These are phyloP conservation scores for Podospora tetraspora DNA, from an alignment of 495 filamentous ascomycete genomes.

Conservation along the genomic window DNA sequence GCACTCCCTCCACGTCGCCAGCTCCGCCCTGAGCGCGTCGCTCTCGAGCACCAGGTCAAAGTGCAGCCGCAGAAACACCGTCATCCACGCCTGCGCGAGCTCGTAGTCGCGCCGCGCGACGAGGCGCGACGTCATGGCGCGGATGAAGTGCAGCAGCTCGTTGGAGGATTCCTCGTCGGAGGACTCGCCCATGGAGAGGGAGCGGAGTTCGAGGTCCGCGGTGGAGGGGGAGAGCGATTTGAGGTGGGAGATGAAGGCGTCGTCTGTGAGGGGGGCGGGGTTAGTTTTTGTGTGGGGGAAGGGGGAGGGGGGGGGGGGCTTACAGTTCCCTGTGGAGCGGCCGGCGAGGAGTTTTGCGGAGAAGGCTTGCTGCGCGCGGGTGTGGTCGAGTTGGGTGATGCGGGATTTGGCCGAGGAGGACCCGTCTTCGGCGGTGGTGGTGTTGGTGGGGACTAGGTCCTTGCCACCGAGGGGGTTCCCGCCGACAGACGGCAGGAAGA, in stretches of 20 bases:
- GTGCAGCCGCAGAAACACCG: slow-evolving; percentile 79
- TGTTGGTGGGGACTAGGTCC: neutral
- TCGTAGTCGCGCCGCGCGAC: slow-evolving; percentile 73
- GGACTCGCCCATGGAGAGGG: slow-evolving; percentile 50
- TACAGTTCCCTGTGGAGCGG: slow-evolving; percentile 46
- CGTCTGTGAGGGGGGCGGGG: slow-evolving; percentile 24
- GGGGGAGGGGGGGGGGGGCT: slow-evolving; percentile 12
- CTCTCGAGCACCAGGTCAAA: slow-evolving; percentile 44
- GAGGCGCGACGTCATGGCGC: slow-evolving; percentile 65
- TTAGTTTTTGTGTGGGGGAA: too few relatives aligned
- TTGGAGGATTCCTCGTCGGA: slow-evolving; percentile 36
- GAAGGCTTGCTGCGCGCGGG: slow-evolving; percentile 49
- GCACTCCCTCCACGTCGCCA: slow-evolving; percentile 60
- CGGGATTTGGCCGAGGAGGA: slow-evolving; percentile 27
- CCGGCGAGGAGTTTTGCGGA: slow-evolving; percentile 52
- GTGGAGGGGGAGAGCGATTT: slow-evolving; percentile 72
- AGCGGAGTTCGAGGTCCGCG: slow-evolving; percentile 84
- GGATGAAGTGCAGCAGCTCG: slow-evolving; percentile 59
- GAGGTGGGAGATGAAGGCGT: slow-evolving; percentile 68
- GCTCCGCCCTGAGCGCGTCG: slow-evolving; percentile 39
- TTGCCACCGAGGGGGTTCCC: slow-evolving; percentile 17
- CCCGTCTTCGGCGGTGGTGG: slow-evolving; percentile 16
- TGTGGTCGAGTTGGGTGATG: slow-evolving; percentile 38
- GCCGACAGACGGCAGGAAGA: slow-evolving; percentile 78
- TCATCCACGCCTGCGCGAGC: slow-evolving; percentile 93